Evolutionary conservation across 1,284 basidiomycete genomes (phyloP).

Genomic region (Fomes fomentarius): DNA sequence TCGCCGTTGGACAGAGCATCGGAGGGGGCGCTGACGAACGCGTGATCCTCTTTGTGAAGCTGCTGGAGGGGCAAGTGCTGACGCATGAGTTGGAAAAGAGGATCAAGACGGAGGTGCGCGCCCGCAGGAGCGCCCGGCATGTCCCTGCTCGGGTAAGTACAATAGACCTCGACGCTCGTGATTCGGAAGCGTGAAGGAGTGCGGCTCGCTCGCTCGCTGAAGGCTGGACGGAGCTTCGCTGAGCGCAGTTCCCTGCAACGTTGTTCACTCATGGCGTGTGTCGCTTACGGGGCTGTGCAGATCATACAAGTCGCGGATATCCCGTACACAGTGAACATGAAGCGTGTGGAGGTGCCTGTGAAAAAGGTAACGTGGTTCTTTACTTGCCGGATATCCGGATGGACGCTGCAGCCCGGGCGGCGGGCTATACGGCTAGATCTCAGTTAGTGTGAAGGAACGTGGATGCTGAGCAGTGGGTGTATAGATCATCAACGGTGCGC

Average conservation of each 20-base stretch:
- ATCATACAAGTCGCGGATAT: slow-evolving; percentile 75
- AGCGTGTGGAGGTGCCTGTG: slow-evolving; percentile 83
- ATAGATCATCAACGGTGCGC: slow-evolving; percentile 83
- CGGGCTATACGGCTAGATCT: not conserved
- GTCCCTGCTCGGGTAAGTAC: slow-evolving; percentile 66
- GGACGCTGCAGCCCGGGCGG: too few relatives aligned
- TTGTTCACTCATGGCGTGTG: slow-evolving; percentile 16
- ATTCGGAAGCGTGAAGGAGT: not conserved
- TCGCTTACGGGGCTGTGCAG: slow-evolving; percentile 36
- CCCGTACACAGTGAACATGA: slow-evolving; percentile 87
- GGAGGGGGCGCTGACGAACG: slow-evolving; percentile 78
- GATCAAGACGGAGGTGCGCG: slow-evolving; percentile 68
- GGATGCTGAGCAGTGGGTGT: slow-evolving; percentile 15
- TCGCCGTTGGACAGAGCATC: slow-evolving; percentile 79
- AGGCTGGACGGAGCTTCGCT: too few relatives aligned
- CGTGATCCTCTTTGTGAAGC: slow-evolving; percentile 83
- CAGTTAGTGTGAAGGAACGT: slow-evolving; percentile 9
- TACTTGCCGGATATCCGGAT: too few relatives aligned
- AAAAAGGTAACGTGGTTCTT: slow-evolving; percentile 62
- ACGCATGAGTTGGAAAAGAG: slow-evolving; percentile 56
- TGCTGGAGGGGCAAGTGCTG: slow-evolving; percentile 54
- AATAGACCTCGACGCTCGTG: slow-evolving; percentile 11
- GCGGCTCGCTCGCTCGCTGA: not conserved
- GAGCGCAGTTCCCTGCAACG: slow-evolving; percentile 23
- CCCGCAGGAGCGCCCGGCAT: slow-evolving; percentile 72